phyloP scores from a whole-genome alignment of 2,329 filamentous ascomycete genomes.

The Colletotrichum tofieldiae region DNA sequence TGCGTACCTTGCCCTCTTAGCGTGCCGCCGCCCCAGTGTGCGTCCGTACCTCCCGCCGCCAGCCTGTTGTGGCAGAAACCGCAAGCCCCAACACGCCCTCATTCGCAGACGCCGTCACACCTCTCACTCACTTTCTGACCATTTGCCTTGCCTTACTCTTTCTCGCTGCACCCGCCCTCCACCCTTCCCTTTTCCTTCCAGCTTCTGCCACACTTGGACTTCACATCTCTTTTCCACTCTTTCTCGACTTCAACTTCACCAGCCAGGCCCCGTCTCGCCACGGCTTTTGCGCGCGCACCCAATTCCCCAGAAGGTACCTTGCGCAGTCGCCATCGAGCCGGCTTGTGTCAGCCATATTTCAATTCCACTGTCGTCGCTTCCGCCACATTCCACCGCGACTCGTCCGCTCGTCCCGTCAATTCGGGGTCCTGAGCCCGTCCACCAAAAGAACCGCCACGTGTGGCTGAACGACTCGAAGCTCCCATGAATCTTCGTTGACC shows the following conservation, averaged over 20 bases:
- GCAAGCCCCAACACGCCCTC: constrained; percentile 34
- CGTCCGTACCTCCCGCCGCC: constrained; percentile 33
- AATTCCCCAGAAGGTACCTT: neutral
- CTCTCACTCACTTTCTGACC: constrained; percentile 35
- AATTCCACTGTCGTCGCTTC: constrained; percentile 28
- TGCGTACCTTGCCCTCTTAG: constrained; percentile 11
- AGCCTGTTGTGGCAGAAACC: constrained; percentile 33
- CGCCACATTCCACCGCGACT: constrained; percentile 42
- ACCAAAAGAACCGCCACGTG: constrained; percentile 40
- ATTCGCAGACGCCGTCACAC: constrained; percentile 31
- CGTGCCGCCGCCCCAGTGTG: constrained; percentile 22
- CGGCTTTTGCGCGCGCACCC: constrained; percentile 19
- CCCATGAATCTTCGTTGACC: constrained; percentile 38
- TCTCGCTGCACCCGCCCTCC: constrained; percentile 38
- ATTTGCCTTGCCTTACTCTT: constrained; percentile 27
- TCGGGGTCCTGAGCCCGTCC: constrained; percentile 39
- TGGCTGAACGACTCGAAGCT: constrained; percentile 42
- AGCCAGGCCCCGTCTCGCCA: constrained; percentile 6
- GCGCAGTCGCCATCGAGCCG: constrained; percentile 1
- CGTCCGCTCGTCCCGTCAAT: constrained; percentile 42
- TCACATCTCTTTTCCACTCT: constrained; percentile 33
- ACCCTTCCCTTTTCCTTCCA: constrained; percentile 42
- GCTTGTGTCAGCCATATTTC: constrained; percentile 30
- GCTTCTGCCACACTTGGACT: constrained; percentile 42
- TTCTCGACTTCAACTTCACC: constrained; percentile 33